Conservation (phyloP, 148 eudicot genomes). For the Cornus florida region DNA sequence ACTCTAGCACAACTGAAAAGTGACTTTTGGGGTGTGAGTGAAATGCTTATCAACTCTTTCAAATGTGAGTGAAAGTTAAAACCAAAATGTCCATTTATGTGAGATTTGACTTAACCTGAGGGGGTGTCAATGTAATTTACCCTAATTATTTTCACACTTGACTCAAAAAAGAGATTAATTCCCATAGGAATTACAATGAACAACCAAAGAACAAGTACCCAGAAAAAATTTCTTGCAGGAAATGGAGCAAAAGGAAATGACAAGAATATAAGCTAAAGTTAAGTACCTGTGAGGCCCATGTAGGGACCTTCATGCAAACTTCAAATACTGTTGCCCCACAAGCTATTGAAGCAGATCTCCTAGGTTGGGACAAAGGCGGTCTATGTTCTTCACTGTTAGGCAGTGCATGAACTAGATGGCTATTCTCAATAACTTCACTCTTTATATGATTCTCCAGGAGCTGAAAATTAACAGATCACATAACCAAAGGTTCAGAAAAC, state of each 20-base stretch:
- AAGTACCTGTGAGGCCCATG: slow-evolving; percentile 92
- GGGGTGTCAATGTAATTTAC: too few species aligned
- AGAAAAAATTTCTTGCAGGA: neutral
- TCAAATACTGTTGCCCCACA: slow-evolving; percentile 87
- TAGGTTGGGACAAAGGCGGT: slow-evolving; percentile 60
- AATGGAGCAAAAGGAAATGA: neutral
- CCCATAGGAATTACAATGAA: neutral
- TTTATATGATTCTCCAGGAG: slow-evolving; percentile 91
- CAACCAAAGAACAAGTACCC: neutral
- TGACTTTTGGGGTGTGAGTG: too few species aligned
- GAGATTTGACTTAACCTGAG: too few species aligned
- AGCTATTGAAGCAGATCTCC: slow-evolving; percentile 84
- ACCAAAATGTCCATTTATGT: too few species aligned
- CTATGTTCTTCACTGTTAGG: slow-evolving; percentile 49
- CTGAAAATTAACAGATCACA: slow-evolving; percentile 28
- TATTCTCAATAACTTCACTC: slow-evolving; percentile 79
- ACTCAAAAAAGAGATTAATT: too few species aligned
- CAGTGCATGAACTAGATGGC: slow-evolving; percentile 63
- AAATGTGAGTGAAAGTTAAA: too few species aligned
- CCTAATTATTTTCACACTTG: too few species aligned
- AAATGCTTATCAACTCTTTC: too few species aligned
- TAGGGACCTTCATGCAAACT: slow-evolving; percentile 84
- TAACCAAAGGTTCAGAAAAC: slow-evolving; percentile 8
- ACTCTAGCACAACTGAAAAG: too few species aligned
- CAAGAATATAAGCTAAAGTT: neutral